A percentile compares a stretch with the other conserved stretches of the same genome.
These are phyloP conservation scores for Thalassiosira exigua DNA, from an alignment of 352 stramenopile genomes.

Conservation along the genomic window DNA sequence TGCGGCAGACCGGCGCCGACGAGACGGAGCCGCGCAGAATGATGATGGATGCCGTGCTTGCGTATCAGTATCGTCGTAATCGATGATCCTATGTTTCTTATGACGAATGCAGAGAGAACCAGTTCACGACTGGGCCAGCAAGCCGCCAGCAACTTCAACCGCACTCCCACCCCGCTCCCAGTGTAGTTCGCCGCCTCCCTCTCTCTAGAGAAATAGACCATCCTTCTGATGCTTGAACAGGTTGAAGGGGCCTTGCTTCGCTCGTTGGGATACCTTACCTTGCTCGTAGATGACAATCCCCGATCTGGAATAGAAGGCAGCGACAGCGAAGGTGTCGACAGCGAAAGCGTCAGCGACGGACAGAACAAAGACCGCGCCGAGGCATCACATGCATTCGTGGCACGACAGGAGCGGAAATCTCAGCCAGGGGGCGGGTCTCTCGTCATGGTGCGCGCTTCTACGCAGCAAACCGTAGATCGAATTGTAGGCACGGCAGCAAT, in stretches of 20 bases:
- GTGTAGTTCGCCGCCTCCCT: no score
- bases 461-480: conserved; percentile 47
- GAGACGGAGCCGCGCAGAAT: no score
- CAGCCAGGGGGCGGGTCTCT: not conserved
- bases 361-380: not conserved
- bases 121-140: no score
- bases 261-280: not conserved
- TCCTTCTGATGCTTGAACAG: conserved; percentile 1
- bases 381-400: not conserved
- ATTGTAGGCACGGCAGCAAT: conserved; percentile 40
- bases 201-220: no score
- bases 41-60: no score
- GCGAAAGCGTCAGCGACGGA: not conserved
- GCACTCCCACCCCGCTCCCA: no score
- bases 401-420: not conserved
- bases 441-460: conserved; percentile 30
- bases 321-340: not conserved
- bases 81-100: no score
- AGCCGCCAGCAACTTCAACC: no score
- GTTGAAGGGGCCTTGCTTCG: not conserved
- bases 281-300: not conserved
- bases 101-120: no score
- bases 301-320: not conserved
- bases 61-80: no score
- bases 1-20: no score